Conservation (phyloP, 2,329 filamentous ascomycete genomes). For the Lasiodiplodia sp. region DNA sequence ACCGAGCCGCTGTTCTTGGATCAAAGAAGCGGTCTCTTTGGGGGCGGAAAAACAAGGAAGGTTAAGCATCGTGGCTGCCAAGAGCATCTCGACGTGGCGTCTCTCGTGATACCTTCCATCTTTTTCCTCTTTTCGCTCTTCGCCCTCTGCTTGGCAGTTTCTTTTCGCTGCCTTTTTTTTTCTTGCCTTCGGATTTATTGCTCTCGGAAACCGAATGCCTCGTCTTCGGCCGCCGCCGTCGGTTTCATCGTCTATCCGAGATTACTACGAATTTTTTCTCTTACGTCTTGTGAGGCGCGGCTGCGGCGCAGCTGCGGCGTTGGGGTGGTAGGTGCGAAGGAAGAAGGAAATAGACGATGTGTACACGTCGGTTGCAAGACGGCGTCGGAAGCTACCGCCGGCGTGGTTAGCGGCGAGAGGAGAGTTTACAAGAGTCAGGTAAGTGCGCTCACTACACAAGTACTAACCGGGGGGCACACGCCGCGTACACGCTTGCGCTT, state of each 20-base stretch:
- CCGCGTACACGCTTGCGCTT: not conserved
- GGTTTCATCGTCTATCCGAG: not conserved
- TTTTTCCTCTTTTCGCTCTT: not conserved
- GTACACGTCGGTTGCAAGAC: not conserved
- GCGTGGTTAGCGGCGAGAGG: not conserved
- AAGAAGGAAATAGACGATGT: not conserved
- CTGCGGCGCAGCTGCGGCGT: not conserved
- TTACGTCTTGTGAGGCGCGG: not conserved
- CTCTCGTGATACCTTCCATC: slow-evolving; percentile 1
- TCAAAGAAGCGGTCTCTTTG: not conserved
- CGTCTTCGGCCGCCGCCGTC: not conserved
- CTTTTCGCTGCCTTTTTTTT: not conserved
- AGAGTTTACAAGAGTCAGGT: not conserved
- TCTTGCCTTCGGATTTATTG: not conserved
- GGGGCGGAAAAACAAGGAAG: not conserved
- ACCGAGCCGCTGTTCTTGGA: not conserved
- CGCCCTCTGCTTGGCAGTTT: not conserved
- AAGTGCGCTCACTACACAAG: not conserved
- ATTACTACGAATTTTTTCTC: not conserved
- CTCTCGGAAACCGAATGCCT: not conserved
- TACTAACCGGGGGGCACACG: not conserved
- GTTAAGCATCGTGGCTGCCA: not conserved
- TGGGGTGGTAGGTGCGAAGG: not conserved
- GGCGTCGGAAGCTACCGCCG: not conserved
- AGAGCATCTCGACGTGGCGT: slow-evolving; percentile 1